Conservation (phyloP, 2,329 filamentous ascomycete species). For the Chaetomium globosum region DNA sequence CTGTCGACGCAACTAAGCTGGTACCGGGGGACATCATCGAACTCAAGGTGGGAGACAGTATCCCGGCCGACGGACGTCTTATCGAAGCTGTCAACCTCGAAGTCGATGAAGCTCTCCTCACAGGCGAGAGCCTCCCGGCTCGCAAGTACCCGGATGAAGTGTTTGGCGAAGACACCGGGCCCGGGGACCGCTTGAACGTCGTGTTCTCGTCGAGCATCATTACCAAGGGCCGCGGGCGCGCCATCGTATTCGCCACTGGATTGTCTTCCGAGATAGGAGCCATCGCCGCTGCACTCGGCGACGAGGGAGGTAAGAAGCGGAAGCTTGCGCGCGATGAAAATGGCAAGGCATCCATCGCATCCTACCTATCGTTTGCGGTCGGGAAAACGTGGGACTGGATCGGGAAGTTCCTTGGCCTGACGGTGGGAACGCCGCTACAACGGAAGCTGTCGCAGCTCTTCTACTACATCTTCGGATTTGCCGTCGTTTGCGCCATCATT, state of each 20-base stretch:
- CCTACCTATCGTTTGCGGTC: constrained; percentile 39
- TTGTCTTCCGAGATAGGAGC: constrained; percentile 62
- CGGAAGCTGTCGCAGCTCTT: constrained; percentile 69
- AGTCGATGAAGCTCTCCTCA: constrained; percentile 74
- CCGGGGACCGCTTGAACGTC: constrained; percentile 71
- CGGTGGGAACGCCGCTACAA: constrained; percentile 66
- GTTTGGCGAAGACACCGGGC: constrained; percentile 53
- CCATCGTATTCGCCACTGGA: constrained; percentile 69
- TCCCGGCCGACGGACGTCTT: constrained; percentile 68
- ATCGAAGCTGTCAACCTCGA: constrained; percentile 72
- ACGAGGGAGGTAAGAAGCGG: constrained; percentile 47
- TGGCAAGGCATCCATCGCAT: constrained; percentile 44
- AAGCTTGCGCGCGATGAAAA: constrained; percentile 54
- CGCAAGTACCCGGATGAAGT: constrained; percentile 63
- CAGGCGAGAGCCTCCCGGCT: constrained; percentile 71
- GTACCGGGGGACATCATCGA: constrained; percentile 70
- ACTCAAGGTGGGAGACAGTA: constrained; percentile 71
- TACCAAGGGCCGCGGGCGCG: constrained; percentile 68
- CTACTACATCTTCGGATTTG: constrained; percentile 65
- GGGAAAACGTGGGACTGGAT: constrained; percentile 33
- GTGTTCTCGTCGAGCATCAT: constrained; percentile 64
- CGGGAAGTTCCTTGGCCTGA: constrained; percentile 49
- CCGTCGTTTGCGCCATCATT: constrained; percentile 47
- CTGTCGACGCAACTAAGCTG: constrained; percentile 58
- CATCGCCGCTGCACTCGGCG: constrained; percentile 58